These are phyloP conservation scores for Diatrype stigma DNA, from an alignment of 2,329 filamentous ascomycete species.

Conservation along the genomic window DNA sequence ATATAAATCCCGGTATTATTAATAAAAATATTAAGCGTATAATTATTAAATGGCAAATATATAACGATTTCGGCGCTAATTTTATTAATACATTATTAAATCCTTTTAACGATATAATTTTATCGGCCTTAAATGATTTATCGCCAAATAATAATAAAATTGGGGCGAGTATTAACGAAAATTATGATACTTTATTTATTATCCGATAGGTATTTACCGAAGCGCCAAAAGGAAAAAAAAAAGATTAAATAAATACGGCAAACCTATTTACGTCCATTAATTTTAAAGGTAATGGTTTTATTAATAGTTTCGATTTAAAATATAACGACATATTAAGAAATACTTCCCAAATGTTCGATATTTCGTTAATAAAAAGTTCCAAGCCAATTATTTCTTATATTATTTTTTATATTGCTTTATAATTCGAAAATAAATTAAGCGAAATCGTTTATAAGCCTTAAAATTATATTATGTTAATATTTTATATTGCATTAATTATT, in stretches of 20 bases:
- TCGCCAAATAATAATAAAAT: too few relatives aligned
- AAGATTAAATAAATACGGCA: too few relatives aligned
- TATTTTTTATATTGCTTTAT: background rate
- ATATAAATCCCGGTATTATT: background rate
- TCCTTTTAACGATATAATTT: background rate
- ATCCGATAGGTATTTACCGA: too few relatives aligned
- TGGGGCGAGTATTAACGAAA: too few relatives aligned
- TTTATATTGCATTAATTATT: background rate
- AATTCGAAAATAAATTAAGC: background rate
- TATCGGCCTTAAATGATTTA: background rate
- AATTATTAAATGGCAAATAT: background rate
- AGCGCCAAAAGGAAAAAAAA: too few relatives aligned
- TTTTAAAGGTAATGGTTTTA: background rate
- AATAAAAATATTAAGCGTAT: background rate
- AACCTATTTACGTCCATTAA: too few relatives aligned
- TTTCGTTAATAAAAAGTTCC: background rate
- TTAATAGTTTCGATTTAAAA: background rate
- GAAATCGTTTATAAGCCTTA: background rate
- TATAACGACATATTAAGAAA: background rate
- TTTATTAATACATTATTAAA: background rate
- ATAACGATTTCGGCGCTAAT: background rate
- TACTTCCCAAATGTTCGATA: background rate
- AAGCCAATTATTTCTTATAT: background rate
- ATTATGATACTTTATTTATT: too few relatives aligned
- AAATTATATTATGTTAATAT: background rate